Base-by-base conservation (phyloP, 495 filamentous ascomycete genomes). In the Penicillium riverlandense region DNA sequence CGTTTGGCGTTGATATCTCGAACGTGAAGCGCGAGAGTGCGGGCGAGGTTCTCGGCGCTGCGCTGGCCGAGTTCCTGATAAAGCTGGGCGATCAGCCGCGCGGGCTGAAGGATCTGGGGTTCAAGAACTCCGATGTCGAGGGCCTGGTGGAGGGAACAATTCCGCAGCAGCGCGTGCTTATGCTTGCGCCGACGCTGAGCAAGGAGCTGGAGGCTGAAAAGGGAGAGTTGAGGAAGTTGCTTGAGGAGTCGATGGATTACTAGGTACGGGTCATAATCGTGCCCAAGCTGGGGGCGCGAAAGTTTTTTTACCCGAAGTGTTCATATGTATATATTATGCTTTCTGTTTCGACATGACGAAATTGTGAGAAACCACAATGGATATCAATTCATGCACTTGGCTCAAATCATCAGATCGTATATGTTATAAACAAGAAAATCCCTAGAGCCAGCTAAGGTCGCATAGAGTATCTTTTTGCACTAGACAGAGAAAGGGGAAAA, bases 101-200 rank as follows among this genome's bases (percentile, higher is more conserved):
- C 29, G 92, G 92, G 0, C 65, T 98, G 54, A 89, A 86, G 64
- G 80, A 76, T 34, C 59, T 98, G 33, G 92, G 92, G 1, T 97
- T 96, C 59, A 74, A 74, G 44, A 61, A 59, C 6, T 74, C 72
- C 11, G 79, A 98, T 71, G 67, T 98, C 10, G 84, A 89, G 22
- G 78, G 65, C 4, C 65, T 98, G 48, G 89, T 98, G 11, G 90
- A 97, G 60, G 94, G 92, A 1, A 97, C 92, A 16, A 78, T 98
- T 37, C 92, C 92, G 22, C 92, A 98, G 70, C 74, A 76, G 37
- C 72, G 92, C 37, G 92, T 98, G 38, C 58, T 97, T 49, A 91
- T 90, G 86, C 65, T 98, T 40, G 94, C 94, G 33, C 92, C 92
- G 6, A 86, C 76, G 38, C 63, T 97, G 52, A 82, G 78, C 38